These are phyloP conservation scores for Yamadazyma sp. DNA, from an alignment of 1,139 yeast species.

Conservation along the genomic window DNA sequence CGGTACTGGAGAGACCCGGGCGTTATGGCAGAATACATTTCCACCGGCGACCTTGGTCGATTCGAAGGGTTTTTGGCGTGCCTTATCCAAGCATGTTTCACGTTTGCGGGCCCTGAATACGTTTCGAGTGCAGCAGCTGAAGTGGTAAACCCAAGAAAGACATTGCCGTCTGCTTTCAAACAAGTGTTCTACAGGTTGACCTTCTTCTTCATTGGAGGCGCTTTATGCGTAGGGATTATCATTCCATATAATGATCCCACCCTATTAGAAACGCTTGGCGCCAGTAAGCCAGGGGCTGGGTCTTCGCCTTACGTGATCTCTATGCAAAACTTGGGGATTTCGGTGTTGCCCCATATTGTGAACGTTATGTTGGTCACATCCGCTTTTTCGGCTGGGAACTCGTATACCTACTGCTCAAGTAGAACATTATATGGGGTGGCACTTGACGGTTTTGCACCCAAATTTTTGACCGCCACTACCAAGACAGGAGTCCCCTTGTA, in stretches of 20 bases:
- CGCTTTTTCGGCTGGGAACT: constrained; percentile 49
- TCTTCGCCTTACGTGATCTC: constrained; percentile 72
- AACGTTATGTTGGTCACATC: constrained; percentile 46
- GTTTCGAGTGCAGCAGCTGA: constrained; percentile 70
- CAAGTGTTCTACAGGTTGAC: constrained; percentile 73
- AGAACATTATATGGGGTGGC: constrained; percentile 46
- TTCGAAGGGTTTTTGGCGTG: constrained; percentile 68
- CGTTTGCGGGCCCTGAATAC: constrained; percentile 74
- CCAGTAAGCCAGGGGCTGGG: constrained; percentile 53
- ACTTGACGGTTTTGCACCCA: constrained; percentile 53
- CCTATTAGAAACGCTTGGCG: constrained; percentile 32
- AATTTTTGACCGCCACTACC: constrained; percentile 41
- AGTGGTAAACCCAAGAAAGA: constrained; percentile 69
- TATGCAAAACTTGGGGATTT: constrained; percentile 43
- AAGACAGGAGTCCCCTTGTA: constrained; percentile 36
- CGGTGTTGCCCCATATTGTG: constrained; percentile 45
- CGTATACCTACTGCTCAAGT: constrained; percentile 48
- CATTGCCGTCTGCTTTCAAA: constrained; percentile 76
- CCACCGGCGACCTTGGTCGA: constrained; percentile 30
- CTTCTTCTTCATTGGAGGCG: constrained; percentile 54
- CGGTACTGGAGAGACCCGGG: constrained; percentile 67
- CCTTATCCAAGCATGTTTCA: constrained; percentile 71
- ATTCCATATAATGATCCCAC: constrained; percentile 68
- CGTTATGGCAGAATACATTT: constrained; percentile 49
- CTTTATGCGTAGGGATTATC: constrained; percentile 60